phyloP scores from a whole-genome alignment of 495 filamentous ascomycete genomes.

The Talaromyces adpressus region DNA sequence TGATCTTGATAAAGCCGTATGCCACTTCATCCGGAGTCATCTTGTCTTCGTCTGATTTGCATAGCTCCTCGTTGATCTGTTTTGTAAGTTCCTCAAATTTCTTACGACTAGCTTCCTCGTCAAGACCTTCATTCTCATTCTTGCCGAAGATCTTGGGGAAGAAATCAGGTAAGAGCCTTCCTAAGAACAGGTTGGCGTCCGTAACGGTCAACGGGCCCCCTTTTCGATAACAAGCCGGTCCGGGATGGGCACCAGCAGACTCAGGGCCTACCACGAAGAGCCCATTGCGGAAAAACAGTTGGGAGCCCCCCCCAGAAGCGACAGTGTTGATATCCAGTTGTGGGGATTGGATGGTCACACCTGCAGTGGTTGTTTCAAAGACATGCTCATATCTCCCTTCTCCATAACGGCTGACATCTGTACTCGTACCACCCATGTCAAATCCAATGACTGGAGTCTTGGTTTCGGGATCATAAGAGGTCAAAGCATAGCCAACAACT shows the following conservation, averaged over 20 bases:
- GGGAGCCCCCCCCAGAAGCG: constrained; percentile 80
- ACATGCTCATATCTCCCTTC: constrained; percentile 84
- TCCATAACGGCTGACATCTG: constrained; percentile 79
- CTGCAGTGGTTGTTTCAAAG: constrained; percentile 85
- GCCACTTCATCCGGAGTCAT: constrained; percentile 79
- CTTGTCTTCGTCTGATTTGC: constrained; percentile 40
- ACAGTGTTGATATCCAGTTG: constrained; percentile 91
- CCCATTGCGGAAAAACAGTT: constrained; percentile 76
- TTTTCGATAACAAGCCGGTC: constrained; percentile 81
- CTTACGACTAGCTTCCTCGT: constrained; percentile 60
- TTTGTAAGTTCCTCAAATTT: constrained; percentile 63
- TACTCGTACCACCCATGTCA: constrained; percentile 83
- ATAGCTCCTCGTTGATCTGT: constrained; percentile 59
- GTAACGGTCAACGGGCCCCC: constrained; percentile 79
- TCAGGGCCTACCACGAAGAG: constrained; percentile 84
- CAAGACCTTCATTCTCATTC: constrained; percentile 71
- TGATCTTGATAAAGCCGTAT: constrained; percentile 83
- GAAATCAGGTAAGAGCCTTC: constrained; percentile 73
- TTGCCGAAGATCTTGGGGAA: constrained; percentile 88
- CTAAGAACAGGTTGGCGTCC: constrained; percentile 77
- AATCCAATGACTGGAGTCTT: constrained; percentile 82
- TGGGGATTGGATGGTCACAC: constrained; percentile 80
- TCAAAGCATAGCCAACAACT: constrained; percentile 79
- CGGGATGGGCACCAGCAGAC: constrained; percentile 77
- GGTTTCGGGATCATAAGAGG: constrained; percentile 71